A percentile compares a stretch with the other conserved stretches of the same genome.
phyloP scores from a whole-genome alignment of 106 monocot species.

The Acanthochlamys bracteata region DNA sequence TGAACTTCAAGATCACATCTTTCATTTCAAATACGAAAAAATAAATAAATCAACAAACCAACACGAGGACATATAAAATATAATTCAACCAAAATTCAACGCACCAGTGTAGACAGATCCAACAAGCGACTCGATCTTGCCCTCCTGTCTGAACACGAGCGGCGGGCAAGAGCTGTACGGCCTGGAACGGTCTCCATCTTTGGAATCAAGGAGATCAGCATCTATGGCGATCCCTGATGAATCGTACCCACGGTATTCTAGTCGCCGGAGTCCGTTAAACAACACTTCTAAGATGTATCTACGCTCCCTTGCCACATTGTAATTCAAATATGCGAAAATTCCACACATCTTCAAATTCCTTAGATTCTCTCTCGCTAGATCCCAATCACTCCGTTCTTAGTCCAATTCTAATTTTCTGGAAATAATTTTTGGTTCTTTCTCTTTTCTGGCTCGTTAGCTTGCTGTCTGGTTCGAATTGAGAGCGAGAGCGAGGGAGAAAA shows the following conservation, averaged over 20 bases:
- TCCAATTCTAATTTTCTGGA: no score
- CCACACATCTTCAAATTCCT: constrained; percentile 64
- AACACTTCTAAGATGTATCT: constrained; percentile 90
- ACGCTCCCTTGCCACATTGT: constrained; percentile 78
- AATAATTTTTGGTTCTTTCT: no score
- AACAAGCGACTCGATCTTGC: constrained; percentile 96
- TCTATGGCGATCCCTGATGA: constrained; percentile 96
- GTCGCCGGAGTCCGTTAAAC: constrained; percentile 81
- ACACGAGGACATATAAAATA: no score
- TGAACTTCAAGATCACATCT: no score
- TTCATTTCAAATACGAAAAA: no score
- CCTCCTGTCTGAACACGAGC: constrained; percentile 81
- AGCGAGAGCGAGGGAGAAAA: no score
- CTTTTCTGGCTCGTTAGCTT: no score
- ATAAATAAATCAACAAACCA: no score
- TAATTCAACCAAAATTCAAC: no score
- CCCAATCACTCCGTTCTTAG: constrained; percentile 3
- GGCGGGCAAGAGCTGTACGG: constrained; percentile 49
- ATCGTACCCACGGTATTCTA: constrained; percentile 97
- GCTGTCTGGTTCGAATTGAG: no score
- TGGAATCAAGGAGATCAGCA: constrained; percentile 41
- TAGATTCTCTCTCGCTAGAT: constrained; percentile 3
- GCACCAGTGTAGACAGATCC: constrained; percentile 78
- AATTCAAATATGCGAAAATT: constrained; percentile 94
- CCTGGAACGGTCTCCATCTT: no score